Percentiles rank a stretch among this genome's conserved stretches.
These are phyloP conservation scores for Trichoderma lentiforme DNA, from an alignment of 2,329 filamentous ascomycete species.

Conservation along the genomic window DNA sequence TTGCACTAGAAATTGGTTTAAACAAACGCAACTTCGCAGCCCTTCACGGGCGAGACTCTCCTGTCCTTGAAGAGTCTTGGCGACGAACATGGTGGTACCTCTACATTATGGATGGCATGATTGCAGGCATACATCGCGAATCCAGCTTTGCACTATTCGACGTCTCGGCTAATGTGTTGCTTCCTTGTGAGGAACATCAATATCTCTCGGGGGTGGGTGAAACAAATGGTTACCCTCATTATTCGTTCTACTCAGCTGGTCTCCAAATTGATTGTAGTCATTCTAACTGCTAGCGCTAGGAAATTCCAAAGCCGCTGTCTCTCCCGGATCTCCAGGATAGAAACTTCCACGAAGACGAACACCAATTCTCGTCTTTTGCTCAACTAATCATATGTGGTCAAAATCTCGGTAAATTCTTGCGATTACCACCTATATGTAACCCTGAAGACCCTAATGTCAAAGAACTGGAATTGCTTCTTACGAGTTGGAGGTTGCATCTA, in stretches of 20 bases:
- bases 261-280: not conserved
- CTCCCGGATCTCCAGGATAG: not conserved
- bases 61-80: not conserved
- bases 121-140: not conserved
- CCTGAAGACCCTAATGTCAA: not conserved
- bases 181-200: not conserved
- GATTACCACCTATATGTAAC: not conserved
- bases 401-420: not conserved
- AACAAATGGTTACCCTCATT: not conserved
- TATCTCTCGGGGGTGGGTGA: not conserved
- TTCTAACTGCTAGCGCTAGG: not conserved
- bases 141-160: not conserved
- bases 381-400: not conserved
- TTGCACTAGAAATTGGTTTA: not conserved
- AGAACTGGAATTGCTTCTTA: not conserved
- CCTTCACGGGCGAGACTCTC: not conserved
- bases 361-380: not conserved
- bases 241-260: not conserved
- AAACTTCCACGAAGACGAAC: not conserved
- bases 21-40: not conserved
- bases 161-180: not conserved
- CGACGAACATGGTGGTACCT: not conserved
- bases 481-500: not conserved
- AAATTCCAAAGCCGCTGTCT: not conserved
- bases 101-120: not conserved